Conservation (phyloP, 1,139 yeast genomes). For the Meyerozyma guilliermondii region DNA sequence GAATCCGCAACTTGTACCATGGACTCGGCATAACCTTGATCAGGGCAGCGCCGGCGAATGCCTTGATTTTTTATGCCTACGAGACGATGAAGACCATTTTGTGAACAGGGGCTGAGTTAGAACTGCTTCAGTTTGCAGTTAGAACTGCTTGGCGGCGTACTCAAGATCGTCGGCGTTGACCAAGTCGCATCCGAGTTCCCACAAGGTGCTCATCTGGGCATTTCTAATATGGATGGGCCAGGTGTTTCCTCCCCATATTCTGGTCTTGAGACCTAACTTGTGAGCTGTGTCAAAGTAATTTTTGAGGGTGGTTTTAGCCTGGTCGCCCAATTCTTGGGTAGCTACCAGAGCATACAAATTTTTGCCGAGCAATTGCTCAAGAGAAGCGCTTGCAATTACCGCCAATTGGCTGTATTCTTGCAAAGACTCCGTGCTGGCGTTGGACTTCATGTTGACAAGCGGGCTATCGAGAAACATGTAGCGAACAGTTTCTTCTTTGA, state of each 20-base stretch:
- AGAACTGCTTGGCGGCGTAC: constrained; percentile 14
- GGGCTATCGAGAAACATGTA: constrained; percentile 39
- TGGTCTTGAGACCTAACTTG: constrained; percentile 29
- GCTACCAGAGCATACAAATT: constrained; percentile 10
- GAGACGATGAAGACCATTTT: constrained; percentile 54
- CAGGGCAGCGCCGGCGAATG: constrained; percentile 88
- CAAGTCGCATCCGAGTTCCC: constrained; percentile 30
- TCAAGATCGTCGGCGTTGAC: constrained; percentile 36
- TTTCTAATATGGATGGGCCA: constrained; percentile 33
- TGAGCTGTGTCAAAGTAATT: constrained; percentile 28
- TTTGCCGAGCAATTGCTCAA: constrained; percentile 25
- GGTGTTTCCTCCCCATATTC: constrained; percentile 41
- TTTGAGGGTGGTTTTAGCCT: constrained; percentile 17
- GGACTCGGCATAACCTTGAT: constrained; percentile 81
- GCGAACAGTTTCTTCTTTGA: constrained; percentile 21
- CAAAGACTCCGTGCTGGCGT: constrained; percentile 13
- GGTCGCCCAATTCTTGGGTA: constrained; percentile 14
- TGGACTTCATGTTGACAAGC: constrained; percentile 17
- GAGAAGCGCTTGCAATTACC: constrained; percentile 32
- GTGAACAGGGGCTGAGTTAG: too few species aligned
- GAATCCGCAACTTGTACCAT: constrained; percentile 66
- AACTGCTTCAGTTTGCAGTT: neutral
- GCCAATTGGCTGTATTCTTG: constrained; percentile 22
- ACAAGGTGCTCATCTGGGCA: constrained; percentile 24
- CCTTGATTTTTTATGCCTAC: constrained; percentile 75